Evolutionary conservation across 306 rosid species (phyloP).

Genomic region (Quercus parvula): DNA sequence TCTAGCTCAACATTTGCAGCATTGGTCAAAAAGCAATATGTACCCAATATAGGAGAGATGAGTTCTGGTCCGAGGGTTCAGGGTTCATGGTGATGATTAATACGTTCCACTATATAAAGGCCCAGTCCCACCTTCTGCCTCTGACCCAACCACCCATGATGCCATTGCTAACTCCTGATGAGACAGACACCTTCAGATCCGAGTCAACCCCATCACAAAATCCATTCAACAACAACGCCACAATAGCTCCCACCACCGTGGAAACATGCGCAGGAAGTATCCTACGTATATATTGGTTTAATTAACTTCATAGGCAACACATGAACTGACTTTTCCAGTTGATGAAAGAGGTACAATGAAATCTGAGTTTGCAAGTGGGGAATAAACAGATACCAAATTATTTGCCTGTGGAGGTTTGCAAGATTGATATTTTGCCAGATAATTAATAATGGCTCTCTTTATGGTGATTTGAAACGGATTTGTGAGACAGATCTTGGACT

Average conservation of each 20-base stretch:
- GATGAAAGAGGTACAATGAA: constrained; percentile 92
- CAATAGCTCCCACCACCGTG: constrained; percentile 44
- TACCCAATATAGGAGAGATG: too few relatives aligned
- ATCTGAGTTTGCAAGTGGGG: constrained; percentile 91
- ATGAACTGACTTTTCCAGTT: constrained; percentile 89
- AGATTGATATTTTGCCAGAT: constrained; percentile 81
- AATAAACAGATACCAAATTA: constrained; percentile 85
- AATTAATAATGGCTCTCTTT: constrained; percentile 85
- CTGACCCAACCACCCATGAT: too few relatives aligned
- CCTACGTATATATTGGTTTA: constrained; percentile 58
- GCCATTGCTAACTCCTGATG: too few relatives aligned
- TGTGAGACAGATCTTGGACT: constrained; percentile 97
- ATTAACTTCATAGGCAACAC: constrained; percentile 82
- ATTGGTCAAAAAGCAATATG: too few relatives aligned
- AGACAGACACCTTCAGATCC: too few relatives aligned
- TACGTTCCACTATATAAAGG: too few relatives aligned
- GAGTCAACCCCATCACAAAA: too few relatives aligned
- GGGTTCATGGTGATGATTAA: too few relatives aligned
- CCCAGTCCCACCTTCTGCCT: too few relatives aligned
- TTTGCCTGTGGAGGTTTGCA: constrained; percentile 89
- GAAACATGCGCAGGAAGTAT: constrained; percentile 86
- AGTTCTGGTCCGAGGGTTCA: too few relatives aligned
- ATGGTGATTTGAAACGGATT: constrained; percentile 88
- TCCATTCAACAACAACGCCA: too few relatives aligned
- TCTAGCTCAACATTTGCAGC: too few relatives aligned